Evolutionary conservation across 164 flowering plant genomes (phyloP), one percentile per base, ranked within the genome.

Genomic region (Stephania yunnanensis): DNA sequence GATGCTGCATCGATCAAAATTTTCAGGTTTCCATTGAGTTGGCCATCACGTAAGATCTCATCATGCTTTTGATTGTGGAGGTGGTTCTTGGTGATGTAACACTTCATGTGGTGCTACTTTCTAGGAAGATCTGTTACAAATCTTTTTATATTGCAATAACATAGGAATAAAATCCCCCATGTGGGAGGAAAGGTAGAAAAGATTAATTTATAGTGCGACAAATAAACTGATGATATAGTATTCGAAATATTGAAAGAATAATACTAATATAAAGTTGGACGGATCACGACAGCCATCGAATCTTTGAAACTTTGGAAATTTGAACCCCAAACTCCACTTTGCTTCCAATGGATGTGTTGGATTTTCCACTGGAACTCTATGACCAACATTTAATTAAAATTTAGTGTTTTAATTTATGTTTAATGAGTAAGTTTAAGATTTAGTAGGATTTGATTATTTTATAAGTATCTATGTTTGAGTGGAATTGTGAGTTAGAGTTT

Each of bases 101-200:
- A 50, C 55, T 50, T 50, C 55, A 50, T 9, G 15, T 4, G 55
- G 55, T 50, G 55, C 55, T 50, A 7, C 55, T 9, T 50, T 50
- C 55, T 10, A 7, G 0, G 55, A 50, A 50, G 55, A 50, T 50
- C 12, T 9, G 15, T 50, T 9, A 50, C 12, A 50, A 48, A 50
- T 50, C 55, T 50, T 50, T 50, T 15, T 8, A 48, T 48, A 50
- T 15, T 15, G 12, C 11, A 50, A 9, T 15, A 50, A 9, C 55
- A 9, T 10, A 50, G 53, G 13, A 48, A 48, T 48, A 48, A 50
- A 50, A 50, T 65, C 31, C 68, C 68, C 68, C 9, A 65, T 20
- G 68, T 65, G 68, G 10, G 68, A 65, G 68, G 68, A 65, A 65
- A 65, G 68, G 36, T 10, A 25, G 36, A 65, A 36, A 65, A 65